A percentile compares a stretch with the other conserved stretches of the same genome.
These are phyloP conservation scores for Ophiostoma sp. DNA, from an alignment of 2,329 filamentous ascomycete species.

Conservation along the genomic window DNA sequence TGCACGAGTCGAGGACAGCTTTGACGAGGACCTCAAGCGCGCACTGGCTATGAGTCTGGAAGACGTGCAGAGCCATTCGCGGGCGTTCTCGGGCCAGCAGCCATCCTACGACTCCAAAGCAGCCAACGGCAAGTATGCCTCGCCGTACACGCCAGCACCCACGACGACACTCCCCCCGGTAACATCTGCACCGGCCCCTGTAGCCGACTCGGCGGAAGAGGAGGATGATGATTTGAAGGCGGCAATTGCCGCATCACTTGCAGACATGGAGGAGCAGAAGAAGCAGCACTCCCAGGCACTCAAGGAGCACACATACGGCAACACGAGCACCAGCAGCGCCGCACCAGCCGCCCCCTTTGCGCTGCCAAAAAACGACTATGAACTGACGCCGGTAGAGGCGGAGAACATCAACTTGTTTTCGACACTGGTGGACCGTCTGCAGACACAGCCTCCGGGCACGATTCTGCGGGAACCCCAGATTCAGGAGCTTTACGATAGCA, in stretches of 20 bases:
- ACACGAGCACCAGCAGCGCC: conserved; percentile 34
- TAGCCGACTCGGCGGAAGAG: conserved; percentile 39
- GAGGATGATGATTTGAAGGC: conserved; percentile 91
- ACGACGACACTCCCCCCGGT: neutral
- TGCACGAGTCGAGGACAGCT: conserved; percentile 80
- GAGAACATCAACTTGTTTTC: conserved; percentile 97
- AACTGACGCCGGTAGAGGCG: conserved; percentile 85
- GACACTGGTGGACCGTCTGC: conserved; percentile 86
- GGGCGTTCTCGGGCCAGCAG: conserved; percentile 48
- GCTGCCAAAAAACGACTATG: conserved; percentile 84
- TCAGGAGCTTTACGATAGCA: conserved; percentile 95
- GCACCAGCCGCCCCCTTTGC: conserved; percentile 43
- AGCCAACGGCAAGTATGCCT: conserved; percentile 30
- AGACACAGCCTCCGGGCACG: conserved; percentile 91
- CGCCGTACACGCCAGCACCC: conserved; percentile 10
- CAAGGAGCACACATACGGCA: conserved; percentile 66
- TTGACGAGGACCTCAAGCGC: conserved; percentile 90
- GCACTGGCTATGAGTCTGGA: conserved; percentile 96
- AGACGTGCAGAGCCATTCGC: conserved; percentile 71
- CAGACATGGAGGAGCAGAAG: conserved; percentile 98
- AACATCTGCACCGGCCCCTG: conserved; percentile 7
- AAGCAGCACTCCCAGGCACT: conserved; percentile 77
- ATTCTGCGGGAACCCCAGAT: conserved; percentile 97
- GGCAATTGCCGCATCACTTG: conserved; percentile 87
- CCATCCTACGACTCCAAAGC: conserved; percentile 21